Percentiles rank a stretch among this genome's conserved stretches.
Evolutionary conservation across 2,329 filamentous ascomycete species (phyloP).

Genomic region (Diaporthe humulicola): DNA sequence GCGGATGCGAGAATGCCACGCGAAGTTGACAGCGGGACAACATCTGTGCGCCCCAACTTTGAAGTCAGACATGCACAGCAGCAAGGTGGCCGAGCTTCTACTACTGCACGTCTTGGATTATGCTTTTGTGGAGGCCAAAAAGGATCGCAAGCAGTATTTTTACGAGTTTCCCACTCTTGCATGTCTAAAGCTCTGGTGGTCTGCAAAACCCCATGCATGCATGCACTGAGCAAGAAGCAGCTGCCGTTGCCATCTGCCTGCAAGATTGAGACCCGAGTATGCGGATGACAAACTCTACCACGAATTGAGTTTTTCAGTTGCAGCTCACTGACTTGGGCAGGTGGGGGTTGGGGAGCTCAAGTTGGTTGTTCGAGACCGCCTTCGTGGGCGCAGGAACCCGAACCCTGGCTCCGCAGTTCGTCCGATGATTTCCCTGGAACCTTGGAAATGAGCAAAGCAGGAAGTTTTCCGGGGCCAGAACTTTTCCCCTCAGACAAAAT

Average conservation of each 20-base stretch:
- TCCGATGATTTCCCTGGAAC: not conserved
- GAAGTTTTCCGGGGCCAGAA: not conserved
- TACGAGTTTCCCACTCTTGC: not conserved
- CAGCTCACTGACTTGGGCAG: not conserved
- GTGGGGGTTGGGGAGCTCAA: not conserved
- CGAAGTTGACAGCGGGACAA: not conserved
- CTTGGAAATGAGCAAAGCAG: not conserved
- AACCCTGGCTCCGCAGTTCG: not conserved
- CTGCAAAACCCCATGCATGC: not conserved
- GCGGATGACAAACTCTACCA: not conserved
- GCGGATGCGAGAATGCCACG: constrained; percentile 22
- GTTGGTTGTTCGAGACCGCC: not conserved
- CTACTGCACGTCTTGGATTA: not conserved
- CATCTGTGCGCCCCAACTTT: constrained; percentile 17
- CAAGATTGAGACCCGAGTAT: not conserved
- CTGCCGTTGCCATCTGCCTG: not conserved
- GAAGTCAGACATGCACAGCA: constrained; percentile 13
- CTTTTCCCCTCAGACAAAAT: not conserved
- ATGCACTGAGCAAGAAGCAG: not conserved
- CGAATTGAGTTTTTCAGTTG: constrained; percentile 21
- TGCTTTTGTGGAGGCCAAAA: not conserved
- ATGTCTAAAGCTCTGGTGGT: not conserved
- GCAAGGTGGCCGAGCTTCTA: not conserved
- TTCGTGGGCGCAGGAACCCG: not conserved
- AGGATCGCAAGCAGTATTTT: not conserved